phyloP scores from a whole-genome alignment of 306 rosid genomes.

The Calophaca sinica region DNA sequence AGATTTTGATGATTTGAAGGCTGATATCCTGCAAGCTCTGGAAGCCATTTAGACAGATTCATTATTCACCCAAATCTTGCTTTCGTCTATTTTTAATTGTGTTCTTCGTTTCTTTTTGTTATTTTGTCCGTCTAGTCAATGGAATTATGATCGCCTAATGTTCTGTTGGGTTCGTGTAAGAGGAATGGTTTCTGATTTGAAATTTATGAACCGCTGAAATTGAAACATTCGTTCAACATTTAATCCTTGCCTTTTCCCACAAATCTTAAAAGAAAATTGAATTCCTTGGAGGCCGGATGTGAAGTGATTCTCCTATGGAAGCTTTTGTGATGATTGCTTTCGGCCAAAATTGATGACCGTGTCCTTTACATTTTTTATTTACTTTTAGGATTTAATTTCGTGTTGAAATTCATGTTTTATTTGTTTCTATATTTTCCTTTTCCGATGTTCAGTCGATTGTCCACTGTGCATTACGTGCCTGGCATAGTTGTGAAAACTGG shows the following conservation, averaged over 20 bases:
- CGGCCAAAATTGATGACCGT: background rate
- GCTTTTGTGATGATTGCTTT: background rate
- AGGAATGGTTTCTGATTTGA: slow-evolving; percentile 39
- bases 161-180: slow-evolving; percentile 26
- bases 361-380: background rate
- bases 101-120: slow-evolving; percentile 24
- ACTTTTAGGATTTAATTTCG: no score
- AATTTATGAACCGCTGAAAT: slow-evolving; percentile 12
- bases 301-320: background rate
- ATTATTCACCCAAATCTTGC: background rate
- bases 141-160: slow-evolving; percentile 47
- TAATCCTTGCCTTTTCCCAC: background rate
- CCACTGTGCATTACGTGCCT: no score
- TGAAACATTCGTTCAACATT: background rate
- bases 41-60: slow-evolving; percentile 60
- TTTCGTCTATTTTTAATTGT: background rate
- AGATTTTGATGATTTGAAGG: slow-evolving; percentile 89
- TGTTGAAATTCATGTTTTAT: no score
- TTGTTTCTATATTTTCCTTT: background rate
- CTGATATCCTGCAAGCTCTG: slow-evolving; percentile 88
- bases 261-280: background rate
- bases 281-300: background rate
- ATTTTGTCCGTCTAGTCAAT: slow-evolving; percentile 24
- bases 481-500: no score
- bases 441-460: no score